Conservation (phyloP, 2,329 filamentous ascomycete genomes). For the Trichoderma arundinaceum region DNA sequence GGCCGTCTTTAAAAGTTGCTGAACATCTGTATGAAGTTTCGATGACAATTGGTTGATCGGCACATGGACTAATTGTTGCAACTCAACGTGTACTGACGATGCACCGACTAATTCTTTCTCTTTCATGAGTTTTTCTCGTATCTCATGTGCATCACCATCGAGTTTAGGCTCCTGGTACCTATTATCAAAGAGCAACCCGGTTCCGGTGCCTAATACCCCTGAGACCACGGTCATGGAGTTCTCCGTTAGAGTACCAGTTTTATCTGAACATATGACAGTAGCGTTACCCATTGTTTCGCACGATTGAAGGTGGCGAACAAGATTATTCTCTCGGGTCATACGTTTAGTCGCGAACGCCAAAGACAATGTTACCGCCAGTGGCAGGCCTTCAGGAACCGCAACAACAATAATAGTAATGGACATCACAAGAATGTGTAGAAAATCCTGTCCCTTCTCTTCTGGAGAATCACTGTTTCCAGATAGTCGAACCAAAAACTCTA, state of each 20-base stretch:
- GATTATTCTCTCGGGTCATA: slow-evolving; percentile 73
- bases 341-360: slow-evolving; percentile 71
- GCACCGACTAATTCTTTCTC: too few species aligned
- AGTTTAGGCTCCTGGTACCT: too few species aligned
- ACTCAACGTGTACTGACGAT: too few species aligned
- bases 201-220: slow-evolving; percentile 24
- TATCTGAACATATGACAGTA: slow-evolving; percentile 76
- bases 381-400: slow-evolving; percentile 69
- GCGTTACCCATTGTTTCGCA: slow-evolving; percentile 77
- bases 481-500: slow-evolving; percentile 73
- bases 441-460: slow-evolving; percentile 62
- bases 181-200: slow-evolving; percentile 30
- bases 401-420: slow-evolving; percentile 71
- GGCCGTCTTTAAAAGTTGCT: slow-evolving; percentile 49
- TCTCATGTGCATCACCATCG: too few species aligned
- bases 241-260: slow-evolving; percentile 46
- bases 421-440: slow-evolving; percentile 69
- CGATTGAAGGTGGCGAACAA: slow-evolving; percentile 69
- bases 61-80: not conserved
- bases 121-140: too few species aligned
- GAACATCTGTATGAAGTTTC: slow-evolving; percentile 38
- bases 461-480: slow-evolving; percentile 54
- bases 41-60: slow-evolving; percentile 18
- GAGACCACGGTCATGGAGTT: slow-evolving; percentile 41
- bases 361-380: slow-evolving; percentile 70